Conservation (phyloP, 768 basidiomycete genomes). For the Tylopilus rubrobrunneus region DNA sequence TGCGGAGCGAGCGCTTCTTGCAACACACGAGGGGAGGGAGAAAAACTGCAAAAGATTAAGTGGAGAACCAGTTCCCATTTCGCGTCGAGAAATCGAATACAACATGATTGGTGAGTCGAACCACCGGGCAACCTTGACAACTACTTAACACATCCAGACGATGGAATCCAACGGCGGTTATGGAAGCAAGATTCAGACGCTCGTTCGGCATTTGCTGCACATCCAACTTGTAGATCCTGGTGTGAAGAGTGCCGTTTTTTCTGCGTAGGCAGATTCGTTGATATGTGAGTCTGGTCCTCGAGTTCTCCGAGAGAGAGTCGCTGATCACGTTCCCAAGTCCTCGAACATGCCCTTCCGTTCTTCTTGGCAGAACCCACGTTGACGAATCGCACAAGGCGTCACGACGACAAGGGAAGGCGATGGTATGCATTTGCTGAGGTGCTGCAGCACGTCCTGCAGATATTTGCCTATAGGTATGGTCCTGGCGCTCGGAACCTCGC, state of each 20-base stretch:
- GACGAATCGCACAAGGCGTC: constrained; percentile 51
- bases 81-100: constrained; percentile 58
- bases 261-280: constrained; percentile 86
- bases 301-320: neutral
- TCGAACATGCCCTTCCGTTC: constrained; percentile 58
- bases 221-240: constrained; percentile 63
- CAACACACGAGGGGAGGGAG: too few relatives aligned
- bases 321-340: constrained; percentile 43
- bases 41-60: too few relatives aligned
- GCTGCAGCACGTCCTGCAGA: constrained; percentile 52
- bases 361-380: neutral
- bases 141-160: constrained; percentile 45
- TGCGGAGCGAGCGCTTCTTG: too few relatives aligned
- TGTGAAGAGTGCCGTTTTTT: constrained; percentile 83
- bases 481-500: neutral
- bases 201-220: constrained; percentile 71
- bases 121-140: too few relatives aligned
- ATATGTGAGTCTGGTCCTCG: constrained; percentile 49
- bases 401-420: constrained; percentile 55
- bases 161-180: constrained; percentile 66
- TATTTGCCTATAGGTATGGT: constrained; percentile 58
- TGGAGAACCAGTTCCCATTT: constrained; percentile 41
- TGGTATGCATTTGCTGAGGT: constrained; percentile 57
- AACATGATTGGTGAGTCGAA: constrained; percentile 50
- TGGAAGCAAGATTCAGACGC: constrained; percentile 72